Evolutionary conservation across 2,329 filamentous ascomycete genomes (phyloP).

Genomic region (Trichophyton schoenleinii): DNA sequence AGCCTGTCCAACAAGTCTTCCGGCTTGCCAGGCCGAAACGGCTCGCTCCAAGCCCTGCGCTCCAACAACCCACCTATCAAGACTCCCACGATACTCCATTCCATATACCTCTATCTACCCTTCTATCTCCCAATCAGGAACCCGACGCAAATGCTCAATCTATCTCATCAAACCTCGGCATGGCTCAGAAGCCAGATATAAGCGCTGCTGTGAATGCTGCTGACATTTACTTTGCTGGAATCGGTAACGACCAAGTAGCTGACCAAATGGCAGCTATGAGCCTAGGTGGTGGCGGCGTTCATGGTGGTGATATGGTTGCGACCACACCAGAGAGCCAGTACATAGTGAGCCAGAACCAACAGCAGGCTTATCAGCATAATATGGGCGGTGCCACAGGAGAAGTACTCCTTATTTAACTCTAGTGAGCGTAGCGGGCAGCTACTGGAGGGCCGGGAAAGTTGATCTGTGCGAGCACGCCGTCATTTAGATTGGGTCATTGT

Average conservation of each 20-base stretch:
- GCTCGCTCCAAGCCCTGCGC: constrained; percentile 68
- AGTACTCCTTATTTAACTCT: constrained; percentile 38
- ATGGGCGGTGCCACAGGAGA: constrained; percentile 57
- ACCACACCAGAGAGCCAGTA: constrained; percentile 39
- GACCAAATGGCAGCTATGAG: constrained; percentile 63
- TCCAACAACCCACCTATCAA: constrained; percentile 57
- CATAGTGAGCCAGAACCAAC: constrained; percentile 74
- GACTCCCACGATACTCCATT: constrained; percentile 23
- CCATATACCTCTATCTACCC: constrained; percentile 13
- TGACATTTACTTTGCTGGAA: constrained; percentile 74
- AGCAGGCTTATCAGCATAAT: constrained; percentile 35
- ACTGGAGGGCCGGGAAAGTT: not conserved
- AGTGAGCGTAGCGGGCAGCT: not conserved
- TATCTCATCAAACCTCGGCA: constrained; percentile 16
- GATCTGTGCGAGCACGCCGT: not conserved
- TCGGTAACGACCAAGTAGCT: constrained; percentile 62
- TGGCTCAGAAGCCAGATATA: constrained; percentile 38
- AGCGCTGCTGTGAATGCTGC: constrained; percentile 68
- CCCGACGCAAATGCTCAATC: constrained; percentile 16
- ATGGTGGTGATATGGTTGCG: constrained; percentile 46
- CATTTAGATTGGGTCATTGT: not conserved
- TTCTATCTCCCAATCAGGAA: constrained; percentile 35
- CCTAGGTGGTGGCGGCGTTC: constrained; percentile 50
- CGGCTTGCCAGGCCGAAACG: constrained; percentile 69
- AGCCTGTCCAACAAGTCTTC: constrained; percentile 95